Evolutionary conservation across 179 eudicot genomes (phyloP).

Genomic region (Spinacia oleracea): DNA sequence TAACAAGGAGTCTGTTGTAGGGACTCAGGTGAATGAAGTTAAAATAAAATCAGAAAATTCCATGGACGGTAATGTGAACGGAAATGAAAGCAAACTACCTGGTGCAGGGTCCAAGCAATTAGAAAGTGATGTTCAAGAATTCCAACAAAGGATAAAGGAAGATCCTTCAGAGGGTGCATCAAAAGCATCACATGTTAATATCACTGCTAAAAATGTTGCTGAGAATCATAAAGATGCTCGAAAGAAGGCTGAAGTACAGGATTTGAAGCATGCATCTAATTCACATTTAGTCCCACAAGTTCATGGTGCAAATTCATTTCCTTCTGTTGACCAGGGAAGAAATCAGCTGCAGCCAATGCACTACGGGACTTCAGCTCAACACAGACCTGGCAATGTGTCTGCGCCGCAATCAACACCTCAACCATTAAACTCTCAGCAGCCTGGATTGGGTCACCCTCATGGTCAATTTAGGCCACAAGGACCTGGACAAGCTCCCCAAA

Average conservation of each 20-base stretch:
- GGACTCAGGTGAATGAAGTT: slow-evolving; percentile 29
- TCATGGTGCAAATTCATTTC: slow-evolving; percentile 34
- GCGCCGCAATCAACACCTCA: slow-evolving; percentile 29
- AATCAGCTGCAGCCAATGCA: slow-evolving; percentile 34
- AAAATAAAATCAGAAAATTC: slow-evolving; percentile 40
- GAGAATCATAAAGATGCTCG: slow-evolving; percentile 25
- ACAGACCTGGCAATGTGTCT: slow-evolving; percentile 37
- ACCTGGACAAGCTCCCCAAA: slow-evolving; percentile 41
- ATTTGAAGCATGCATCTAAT: slow-evolving; percentile 26
- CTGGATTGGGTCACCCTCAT: slow-evolving; percentile 45
- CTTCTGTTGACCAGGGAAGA: slow-evolving; percentile 34
- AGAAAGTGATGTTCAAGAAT: slow-evolving; percentile 38
- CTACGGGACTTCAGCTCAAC: slow-evolving; percentile 45
- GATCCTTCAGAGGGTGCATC: slow-evolving; percentile 31
- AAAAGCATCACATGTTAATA: slow-evolving; percentile 38
- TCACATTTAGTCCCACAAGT: slow-evolving; percentile 32
- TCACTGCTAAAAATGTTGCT: slow-evolving; percentile 27
- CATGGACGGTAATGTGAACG: slow-evolving; percentile 28
- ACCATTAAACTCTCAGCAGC: slow-evolving; percentile 37
- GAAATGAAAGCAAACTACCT: slow-evolving; percentile 29
- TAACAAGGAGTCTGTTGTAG: slow-evolving; percentile 42
- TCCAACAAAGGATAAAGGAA: slow-evolving; percentile 37
- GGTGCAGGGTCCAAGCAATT: slow-evolving; percentile 33
- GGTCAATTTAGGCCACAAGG: slow-evolving; percentile 59
- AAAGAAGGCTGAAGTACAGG: slow-evolving; percentile 33